Evolutionary conservation across 768 basidiomycete genomes (phyloP), one percentile per base, ranked within the genome.

Genomic region (Suillus cothurnatus): DNA sequence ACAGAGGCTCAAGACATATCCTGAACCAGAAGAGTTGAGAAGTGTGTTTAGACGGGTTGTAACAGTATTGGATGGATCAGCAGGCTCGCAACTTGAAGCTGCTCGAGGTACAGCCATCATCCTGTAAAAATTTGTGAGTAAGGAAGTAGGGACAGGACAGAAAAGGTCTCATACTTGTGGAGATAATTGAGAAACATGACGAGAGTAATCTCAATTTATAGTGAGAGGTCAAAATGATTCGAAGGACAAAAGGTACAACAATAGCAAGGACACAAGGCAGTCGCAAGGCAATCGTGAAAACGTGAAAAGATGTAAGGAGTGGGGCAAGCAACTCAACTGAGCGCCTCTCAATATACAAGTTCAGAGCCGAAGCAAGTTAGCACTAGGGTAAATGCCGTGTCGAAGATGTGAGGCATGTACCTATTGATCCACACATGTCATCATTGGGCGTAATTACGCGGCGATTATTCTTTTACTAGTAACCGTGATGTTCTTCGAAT

Each of bases 1-100:
- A 76, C 94, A 95, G 4, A 95, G 81, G 17, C 77, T 79, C 6
- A 95, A 82, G 7, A 81, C 79, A 73, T 87, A 94, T 31, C 88
- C 89, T 50, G 84, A 72, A 15, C 91, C 90, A 23, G 88, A 87
- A 6, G 86, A 84, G 64, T 84, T 86, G 53, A 93, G 82, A 41
- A 88, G 82, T 0, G 73, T 78, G 72, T 93, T 91, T 64, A 93
- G 74, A 23, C 89, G 85, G 72, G 87, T 84, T 4, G 90, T 88
- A 2, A 86, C 66, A 23, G 88, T 85, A 39, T 87, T 86, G 49
- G 84, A 76, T 7, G 91, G 89, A 68, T 87, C 80, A 26, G 89
- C 80, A n/a, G 78, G 64, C 49, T 75, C 68, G 68, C 80, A 80
- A 23, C 17, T 66, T 5, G 69, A 53, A 19, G 66, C 38, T 11